Evolutionary conservation across 192 early-diverging fungal genomes (phyloP), one percentile per base, ranked within the genome.

Genomic region (Phlyctochytrium planicorne): DNA sequence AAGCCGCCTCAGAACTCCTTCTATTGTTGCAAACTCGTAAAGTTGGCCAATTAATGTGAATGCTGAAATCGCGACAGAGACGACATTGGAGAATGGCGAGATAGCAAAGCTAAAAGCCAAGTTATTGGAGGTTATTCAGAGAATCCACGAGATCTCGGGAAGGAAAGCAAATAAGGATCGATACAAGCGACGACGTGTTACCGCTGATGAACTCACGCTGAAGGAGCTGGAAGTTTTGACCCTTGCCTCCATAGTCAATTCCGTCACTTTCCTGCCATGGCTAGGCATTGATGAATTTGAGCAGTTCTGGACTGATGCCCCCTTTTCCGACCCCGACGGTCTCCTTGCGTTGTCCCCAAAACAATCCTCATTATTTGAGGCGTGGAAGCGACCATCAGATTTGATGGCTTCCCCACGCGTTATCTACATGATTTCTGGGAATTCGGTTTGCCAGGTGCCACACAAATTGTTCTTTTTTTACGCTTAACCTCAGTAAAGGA

Each of bases 351-450:
- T 97, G 65, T 93, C 93, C 0, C 65, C 82, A 29, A 88, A 91
- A 68, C 95, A 97, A 69, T 81, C 66, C 52, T 77, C 72, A 4
- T 83, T 84, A 55, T 92, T 94, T 75, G 86, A 82, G 56, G 81
- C 78, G 17, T 97, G 95, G 95, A 90, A 87, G 69, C 86, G 95
- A 12, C 90, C 92, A 4, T 80, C 80, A 16, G 82, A 92, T 63
- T 77, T 94, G 16, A 89, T 89, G 85, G 70, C 71, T 29, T 72
- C 76, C 16, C 91, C 91, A 0, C 77, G 70, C 37, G 84, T 97
- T 71, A 87, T 95, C 63, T 74, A 76, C 24, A 63, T 83, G 30
- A 80, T 88, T 32, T 91, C 91, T 4, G 60, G 63, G 2, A 67
- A 53, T 17, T 37, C 59, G 31, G 73, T 83, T 40, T 63, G 74